Base-by-base conservation (phyloP, 768 basidiomycete genomes). In the Auriscalpium vulgare region DNA sequence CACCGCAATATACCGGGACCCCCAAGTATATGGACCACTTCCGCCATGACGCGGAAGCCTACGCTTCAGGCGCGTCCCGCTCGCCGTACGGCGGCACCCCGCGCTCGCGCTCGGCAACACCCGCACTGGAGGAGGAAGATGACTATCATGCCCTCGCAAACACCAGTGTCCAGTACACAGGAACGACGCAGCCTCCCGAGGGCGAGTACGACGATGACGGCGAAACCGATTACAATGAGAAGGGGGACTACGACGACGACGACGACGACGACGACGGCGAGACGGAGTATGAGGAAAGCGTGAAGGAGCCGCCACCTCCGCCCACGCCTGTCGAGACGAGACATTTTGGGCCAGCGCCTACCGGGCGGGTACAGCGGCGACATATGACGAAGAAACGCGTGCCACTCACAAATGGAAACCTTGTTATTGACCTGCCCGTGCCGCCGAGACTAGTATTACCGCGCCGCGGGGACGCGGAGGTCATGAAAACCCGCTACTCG, bases 301-400 rank as follows among this genome's bases (percentile, higher is more conserved):
- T 29, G 29, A 29, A 29, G 29, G 13, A 65, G 68, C 62, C 51
- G 59, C 70, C 54, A 63, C 66, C n/a, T 66, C 70, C 19, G 37
- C 69, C 72, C 6, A 59, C 78, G 0, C 82, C 81, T 0, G 59
- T 78, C 1, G 83, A 83, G 61, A 90, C 87, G 10, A 81, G 80
- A 47, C 91, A 95, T 69, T 95, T 91, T 69, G 93, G 93, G 5
- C 91, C 92, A 14, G 88, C 90, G 1, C 93, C 93, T 8, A 70
- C 79, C 29, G 89, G 92, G 40, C 82, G 91, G n/a, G 75, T 87
- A 34, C 71, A 83, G 37, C 79, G 93, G 51, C 76, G 93, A 56
- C 82, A 88, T 51, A 81, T 80, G 71, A 73, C 73, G 8, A 93
- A 84, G 73, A 90, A 91, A 67, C 81, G 85, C 17, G 88, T 97